Evolutionary conservation across 2,329 filamentous ascomycete species (phyloP).

Genomic region (Penicillium olsonii): DNA sequence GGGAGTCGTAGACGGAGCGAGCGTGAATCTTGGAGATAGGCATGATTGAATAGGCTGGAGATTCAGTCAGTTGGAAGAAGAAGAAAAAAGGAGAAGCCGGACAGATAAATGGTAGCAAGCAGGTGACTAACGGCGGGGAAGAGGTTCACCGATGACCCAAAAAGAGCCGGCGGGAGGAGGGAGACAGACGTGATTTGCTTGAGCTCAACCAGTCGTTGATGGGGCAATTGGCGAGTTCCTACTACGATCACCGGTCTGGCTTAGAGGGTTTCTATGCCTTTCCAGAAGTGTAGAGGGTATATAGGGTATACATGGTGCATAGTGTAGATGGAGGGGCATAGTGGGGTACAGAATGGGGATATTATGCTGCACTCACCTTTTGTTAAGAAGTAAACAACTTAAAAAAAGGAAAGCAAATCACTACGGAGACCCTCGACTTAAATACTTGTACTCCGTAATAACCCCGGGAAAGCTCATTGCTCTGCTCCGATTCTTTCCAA

Average conservation of each 20-base stretch:
- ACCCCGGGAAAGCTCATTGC: slow-evolving; percentile 32
- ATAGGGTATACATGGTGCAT: slow-evolving; percentile 11
- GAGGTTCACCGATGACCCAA: slow-evolving; percentile 44
- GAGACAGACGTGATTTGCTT: slow-evolving; percentile 22
- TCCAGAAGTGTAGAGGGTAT: background rate
- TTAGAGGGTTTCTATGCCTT: background rate
- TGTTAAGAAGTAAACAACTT: slow-evolving; percentile 15
- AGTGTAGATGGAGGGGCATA: slow-evolving; percentile 17
- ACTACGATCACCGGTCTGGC: slow-evolving; percentile 17
- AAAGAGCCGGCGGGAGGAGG: slow-evolving; percentile 33
- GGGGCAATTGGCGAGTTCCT: slow-evolving; percentile 19
- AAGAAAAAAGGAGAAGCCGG: slow-evolving; percentile 16
- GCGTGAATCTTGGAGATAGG: slow-evolving; percentile 86
- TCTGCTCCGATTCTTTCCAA: slow-evolving; percentile 43
- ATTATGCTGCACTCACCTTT: slow-evolving; percentile 22
- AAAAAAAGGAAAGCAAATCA: slow-evolving; percentile 3
- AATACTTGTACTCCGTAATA: slow-evolving; percentile 16
- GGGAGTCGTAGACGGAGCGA: slow-evolving; percentile 97
- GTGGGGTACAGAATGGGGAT: slow-evolving; percentile 24
- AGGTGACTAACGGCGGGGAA: slow-evolving; percentile 35
- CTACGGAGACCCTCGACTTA: slow-evolving; percentile 26
- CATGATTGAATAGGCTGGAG: slow-evolving; percentile 58
- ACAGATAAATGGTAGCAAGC: slow-evolving; percentile 22
- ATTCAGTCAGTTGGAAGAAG: slow-evolving; percentile 29
- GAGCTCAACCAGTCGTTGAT: slow-evolving; percentile 16